Conservation (phyloP, 2,329 filamentous ascomycete species). For the Xylaria sp. region DNA sequence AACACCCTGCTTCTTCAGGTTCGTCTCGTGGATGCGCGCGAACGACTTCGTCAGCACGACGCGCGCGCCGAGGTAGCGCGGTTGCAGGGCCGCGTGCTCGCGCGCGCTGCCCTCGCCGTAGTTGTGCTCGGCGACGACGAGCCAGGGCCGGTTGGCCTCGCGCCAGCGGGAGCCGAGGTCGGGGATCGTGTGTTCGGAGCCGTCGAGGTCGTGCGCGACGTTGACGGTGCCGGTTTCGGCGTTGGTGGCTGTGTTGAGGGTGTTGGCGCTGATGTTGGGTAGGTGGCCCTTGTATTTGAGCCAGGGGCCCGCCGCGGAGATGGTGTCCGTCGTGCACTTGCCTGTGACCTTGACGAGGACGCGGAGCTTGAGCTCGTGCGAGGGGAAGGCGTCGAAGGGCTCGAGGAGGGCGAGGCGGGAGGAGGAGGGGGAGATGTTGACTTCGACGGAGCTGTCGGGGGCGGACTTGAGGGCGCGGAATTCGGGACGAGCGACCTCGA, state of each 20-base stretch:
- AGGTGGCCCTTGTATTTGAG: conserved; percentile 99
- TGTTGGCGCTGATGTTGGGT: conserved; percentile 96
- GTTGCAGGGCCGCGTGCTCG: conserved; percentile 86
- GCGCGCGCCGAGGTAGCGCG: conserved; percentile 80
- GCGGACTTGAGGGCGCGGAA: conserved; percentile 66
- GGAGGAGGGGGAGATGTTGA: conserved; percentile 81
- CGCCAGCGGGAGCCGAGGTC: conserved; percentile 85
- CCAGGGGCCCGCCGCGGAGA: conserved; percentile 94
- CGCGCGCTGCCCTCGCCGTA: conserved; percentile 88
- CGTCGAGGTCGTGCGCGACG: conserved; percentile 80
- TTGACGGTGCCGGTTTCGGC: conserved; percentile 91
- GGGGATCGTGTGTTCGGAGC: conserved; percentile 68
- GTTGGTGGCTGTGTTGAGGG: conserved; percentile 90
- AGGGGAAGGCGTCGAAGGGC: conserved; percentile 80
- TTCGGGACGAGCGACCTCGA: conserved; percentile 63
- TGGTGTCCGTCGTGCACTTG: conserved; percentile 98
- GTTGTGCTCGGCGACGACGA: conserved; percentile 96
- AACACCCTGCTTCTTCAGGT: conserved; percentile 95
- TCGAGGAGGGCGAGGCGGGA: conserved; percentile 86
- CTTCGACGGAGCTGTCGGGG: conserved; percentile 63
- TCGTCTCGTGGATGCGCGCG: conserved; percentile 90
- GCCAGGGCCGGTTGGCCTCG: conserved; percentile 68
- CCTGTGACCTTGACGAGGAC: conserved; percentile 95
- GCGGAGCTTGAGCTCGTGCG: conserved; percentile 67
- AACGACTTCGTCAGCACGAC: conserved; percentile 83